A percentile compares a stretch with the other conserved stretches of the same genome.
Evolutionary conservation across 2,329 filamentous ascomycete species (phyloP).

Genomic region (Fusarium liriodendri): DNA sequence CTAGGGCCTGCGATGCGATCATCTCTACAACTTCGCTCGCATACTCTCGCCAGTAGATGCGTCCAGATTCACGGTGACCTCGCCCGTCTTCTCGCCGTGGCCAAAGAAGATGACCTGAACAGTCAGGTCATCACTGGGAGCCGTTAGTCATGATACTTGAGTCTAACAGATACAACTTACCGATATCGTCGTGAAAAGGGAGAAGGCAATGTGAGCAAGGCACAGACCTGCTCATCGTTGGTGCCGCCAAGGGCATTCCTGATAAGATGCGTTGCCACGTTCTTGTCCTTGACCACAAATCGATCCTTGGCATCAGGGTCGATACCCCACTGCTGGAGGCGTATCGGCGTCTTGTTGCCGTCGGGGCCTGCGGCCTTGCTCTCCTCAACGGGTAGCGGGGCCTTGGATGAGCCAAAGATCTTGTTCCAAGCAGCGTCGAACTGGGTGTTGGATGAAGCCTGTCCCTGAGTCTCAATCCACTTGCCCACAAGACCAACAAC

Average conservation of each 20-base stretch:
- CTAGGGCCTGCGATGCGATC: background rate
- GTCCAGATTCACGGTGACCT: constrained; percentile 86
- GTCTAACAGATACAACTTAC: constrained; percentile 55
- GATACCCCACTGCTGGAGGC: constrained; percentile 91
- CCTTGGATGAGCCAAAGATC: constrained; percentile 63
- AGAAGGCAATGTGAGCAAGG: constrained; percentile 88
- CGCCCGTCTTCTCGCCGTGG: constrained; percentile 79
- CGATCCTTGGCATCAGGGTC: constrained; percentile 77
- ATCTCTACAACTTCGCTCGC: constrained; percentile 53
- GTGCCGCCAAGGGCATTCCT: constrained; percentile 94
- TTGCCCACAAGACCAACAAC: constrained; percentile 96
- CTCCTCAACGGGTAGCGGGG: constrained; percentile 81
- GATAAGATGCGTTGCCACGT: constrained; percentile 94
- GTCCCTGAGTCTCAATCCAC: constrained; percentile 87
- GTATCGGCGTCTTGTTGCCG: constrained; percentile 88
- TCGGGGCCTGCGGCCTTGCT: constrained; percentile 59
- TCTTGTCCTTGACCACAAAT: constrained; percentile 96
- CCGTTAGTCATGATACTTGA: background rate
- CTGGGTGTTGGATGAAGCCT: constrained; percentile 67
- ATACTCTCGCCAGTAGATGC: constrained; percentile 72
- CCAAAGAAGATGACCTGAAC: constrained; percentile 99
- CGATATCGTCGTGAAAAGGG: constrained; percentile 93
- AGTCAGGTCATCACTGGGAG: constrained; percentile 85
- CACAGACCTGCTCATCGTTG: constrained; percentile 93
- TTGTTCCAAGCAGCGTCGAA: constrained; percentile 76